A percentile compares a stretch with the other conserved stretches of the same genome.
Evolutionary conservation across 495 filamentous ascomycete genomes (phyloP).

Genomic region (Chaetomium fimeti): DNA sequence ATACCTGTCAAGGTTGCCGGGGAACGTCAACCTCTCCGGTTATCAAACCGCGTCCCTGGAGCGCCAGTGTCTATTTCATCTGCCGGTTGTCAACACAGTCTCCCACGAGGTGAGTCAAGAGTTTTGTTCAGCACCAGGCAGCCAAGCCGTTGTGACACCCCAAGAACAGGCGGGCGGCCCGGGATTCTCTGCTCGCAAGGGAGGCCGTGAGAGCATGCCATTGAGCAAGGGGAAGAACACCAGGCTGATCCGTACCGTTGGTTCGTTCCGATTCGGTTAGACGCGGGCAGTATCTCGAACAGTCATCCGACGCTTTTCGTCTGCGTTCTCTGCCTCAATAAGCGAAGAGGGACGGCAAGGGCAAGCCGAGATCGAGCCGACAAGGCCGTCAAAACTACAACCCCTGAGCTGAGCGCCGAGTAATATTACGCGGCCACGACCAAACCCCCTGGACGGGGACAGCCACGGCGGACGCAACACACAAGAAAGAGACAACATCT

Average conservation of each 20-base stretch:
- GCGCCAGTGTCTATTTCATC: not conserved
- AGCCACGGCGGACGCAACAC: not conserved
- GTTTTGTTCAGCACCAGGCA: not conserved
- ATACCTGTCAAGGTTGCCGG: not conserved
- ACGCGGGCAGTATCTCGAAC: not conserved
- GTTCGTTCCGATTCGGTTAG: not conserved
- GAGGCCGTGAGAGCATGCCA: not conserved
- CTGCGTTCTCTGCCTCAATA: not conserved
- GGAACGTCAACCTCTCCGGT: not conserved
- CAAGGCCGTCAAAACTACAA: too few relatives aligned
- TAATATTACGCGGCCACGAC: not conserved
- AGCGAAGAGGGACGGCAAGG: not conserved
- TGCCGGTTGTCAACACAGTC: not conserved
- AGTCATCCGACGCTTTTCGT: not conserved
- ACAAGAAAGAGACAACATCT: not conserved
- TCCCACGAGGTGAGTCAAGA: conserved; percentile 9
- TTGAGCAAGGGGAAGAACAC: not conserved
- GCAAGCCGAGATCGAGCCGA: not conserved
- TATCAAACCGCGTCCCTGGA: conserved; percentile 11
- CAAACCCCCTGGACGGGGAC: not conserved
- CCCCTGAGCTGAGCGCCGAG: not conserved
- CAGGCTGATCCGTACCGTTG: not conserved
- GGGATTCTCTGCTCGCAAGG: too few relatives aligned
- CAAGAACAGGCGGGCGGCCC: not conserved
- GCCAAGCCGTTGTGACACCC: conserved; percentile 8